Conservation (phyloP, 73 alveolate genomes). For the Uronychia setigera region DNA sequence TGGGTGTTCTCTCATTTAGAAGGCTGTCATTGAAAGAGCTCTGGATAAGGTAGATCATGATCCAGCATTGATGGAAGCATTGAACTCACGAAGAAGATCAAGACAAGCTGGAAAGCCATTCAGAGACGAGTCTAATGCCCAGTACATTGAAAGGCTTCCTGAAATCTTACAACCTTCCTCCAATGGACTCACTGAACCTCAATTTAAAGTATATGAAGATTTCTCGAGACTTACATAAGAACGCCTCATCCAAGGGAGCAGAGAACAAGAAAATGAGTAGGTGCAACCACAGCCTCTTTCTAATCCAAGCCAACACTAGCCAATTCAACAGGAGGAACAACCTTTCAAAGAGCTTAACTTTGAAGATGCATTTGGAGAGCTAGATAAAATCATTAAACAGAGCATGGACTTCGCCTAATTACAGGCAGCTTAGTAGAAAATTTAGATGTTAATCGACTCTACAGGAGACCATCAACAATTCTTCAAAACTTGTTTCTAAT, state of each 20-base stretch:
- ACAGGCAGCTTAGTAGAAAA: too few species aligned
- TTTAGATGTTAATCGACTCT: too few species aligned
- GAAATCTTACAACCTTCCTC: constrained; percentile 83
- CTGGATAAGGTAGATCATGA: constrained; percentile 88
- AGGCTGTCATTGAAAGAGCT: constrained; percentile 93
- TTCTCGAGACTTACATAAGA: constrained; percentile 19
- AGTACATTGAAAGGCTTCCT: constrained; percentile 82
- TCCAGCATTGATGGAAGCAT: constrained; percentile 78
- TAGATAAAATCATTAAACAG: too few species aligned
- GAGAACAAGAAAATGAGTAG: not conserved
- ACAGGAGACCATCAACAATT: too few species aligned
- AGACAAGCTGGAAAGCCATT: constrained; percentile 54
- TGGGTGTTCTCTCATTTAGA: constrained; percentile 93
- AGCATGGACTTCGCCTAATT: too few species aligned
- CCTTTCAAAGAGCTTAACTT: constrained; percentile 17
- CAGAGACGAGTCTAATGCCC: constrained; percentile 64
- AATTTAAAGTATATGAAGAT: constrained; percentile 84
- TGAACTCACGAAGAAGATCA: constrained; percentile 81
- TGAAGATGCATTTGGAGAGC: constrained; percentile 25
- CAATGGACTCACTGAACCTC: constrained; percentile 80
- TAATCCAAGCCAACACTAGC: constrained; percentile 5
- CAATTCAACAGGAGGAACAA: constrained; percentile 43
- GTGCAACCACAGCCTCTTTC: not conserved
- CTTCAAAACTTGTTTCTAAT: not conserved
- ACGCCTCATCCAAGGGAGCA: not conserved